Evolutionary conservation across 2,329 filamentous ascomycete species (phyloP).

Genomic region (Fonsecaea monophora): DNA sequence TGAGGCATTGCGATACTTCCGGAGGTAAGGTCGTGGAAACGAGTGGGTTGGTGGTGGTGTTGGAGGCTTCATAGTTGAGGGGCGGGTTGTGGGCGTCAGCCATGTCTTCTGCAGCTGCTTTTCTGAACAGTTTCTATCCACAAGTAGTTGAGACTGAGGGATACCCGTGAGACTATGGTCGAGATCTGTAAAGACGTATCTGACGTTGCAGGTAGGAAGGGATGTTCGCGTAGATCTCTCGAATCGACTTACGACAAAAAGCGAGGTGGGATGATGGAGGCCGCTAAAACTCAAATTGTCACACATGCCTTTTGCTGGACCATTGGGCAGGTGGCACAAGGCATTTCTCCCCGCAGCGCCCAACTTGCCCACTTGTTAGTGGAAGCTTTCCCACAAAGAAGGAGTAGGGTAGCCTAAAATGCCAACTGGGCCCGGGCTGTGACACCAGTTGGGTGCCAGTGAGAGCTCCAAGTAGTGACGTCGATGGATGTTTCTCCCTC

Average conservation of each 20-base stretch:
- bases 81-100: conserved; percentile 65
- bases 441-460: too few relatives aligned
- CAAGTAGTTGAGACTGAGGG: not conserved
- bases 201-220: not conserved
- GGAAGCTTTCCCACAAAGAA: not conserved
- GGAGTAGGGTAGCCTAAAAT: not conserved
- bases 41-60: conserved; percentile 74
- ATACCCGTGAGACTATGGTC: not conserved
- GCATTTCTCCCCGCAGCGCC: not conserved
- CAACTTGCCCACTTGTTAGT: not conserved
- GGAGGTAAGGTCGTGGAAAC: conserved; percentile 73
- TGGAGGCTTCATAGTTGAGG: conserved; percentile 76
- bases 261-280: conserved; percentile 2
- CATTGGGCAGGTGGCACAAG: not conserved
- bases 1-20: conserved; percentile 87
- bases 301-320: conserved; percentile 9
- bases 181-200: not conserved
- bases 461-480: conserved; percentile 22
- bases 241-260: not conserved
- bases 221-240: not conserved
- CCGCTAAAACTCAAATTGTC: conserved; percentile 4
- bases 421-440: not conserved
- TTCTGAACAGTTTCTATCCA: not conserved
- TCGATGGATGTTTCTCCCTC: conserved; percentile 13
- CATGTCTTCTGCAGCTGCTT: conserved; percentile 43